Evolutionary conservation across 352 stramenopile species (phyloP), one percentile per base, ranked within the genome.

Genomic region (Phytophthora fragariaefolia): DNA sequence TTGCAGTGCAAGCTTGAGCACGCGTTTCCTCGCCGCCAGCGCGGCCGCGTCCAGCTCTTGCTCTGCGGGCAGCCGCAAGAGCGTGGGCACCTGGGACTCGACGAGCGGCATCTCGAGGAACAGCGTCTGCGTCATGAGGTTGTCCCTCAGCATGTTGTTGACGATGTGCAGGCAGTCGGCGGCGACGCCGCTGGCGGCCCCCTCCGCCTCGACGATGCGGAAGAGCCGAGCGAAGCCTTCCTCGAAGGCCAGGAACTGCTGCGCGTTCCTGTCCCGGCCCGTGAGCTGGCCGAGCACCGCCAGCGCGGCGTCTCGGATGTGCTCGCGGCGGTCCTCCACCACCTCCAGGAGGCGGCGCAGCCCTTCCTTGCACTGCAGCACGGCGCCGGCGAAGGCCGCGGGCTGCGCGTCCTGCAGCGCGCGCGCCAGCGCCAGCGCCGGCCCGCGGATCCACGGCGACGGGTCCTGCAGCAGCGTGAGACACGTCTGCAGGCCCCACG

Each of bases 161-260:
- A 94, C 70, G 56, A 92, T 92, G 58, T 92, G 81, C 18, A 94
- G 60, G 53, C 86, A 92, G 50, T 94, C 86, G 0, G 80, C 80
- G 18, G 89, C 66, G 12, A 94, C 86, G 17, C n/a, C n/a, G n/a
- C 54, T 82, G 30, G 71, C 88, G 6, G 79, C 71, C 12, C 79
- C 83, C 63, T 94, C 86, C 2, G 61, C 65, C 26, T 91, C 81
- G 69, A 94, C 88, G 57, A 94, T 94, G 56, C 84, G 71, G 53
- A 94, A 94, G 26, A 94, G 66, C 23, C 82, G 79, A 8, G 65
- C 58, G 67, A 94, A 94, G 1, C 86, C 86, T 42, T 95, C 86
- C 71, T 93, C 86, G 69, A 90, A 95, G 1, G 84, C 86, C 17
- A 95, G 54, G 59, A 95, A 95, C 45, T 93, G 86, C 70, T 95